phyloP scores from a whole-genome alignment of 2,329 filamentous ascomycete genomes.

The Madurella mycetomatis region DNA sequence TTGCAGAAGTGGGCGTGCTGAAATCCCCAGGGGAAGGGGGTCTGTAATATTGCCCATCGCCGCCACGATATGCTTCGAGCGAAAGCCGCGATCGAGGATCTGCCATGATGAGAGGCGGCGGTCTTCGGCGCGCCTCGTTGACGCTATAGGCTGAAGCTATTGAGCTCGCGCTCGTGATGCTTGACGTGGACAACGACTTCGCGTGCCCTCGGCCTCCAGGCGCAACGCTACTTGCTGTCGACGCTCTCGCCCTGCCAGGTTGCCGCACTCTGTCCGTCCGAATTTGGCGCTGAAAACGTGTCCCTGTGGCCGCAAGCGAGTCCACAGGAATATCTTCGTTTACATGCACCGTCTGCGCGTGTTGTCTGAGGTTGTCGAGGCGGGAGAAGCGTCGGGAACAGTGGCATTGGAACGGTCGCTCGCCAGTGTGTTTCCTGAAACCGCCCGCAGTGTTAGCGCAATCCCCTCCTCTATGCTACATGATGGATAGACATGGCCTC shows the following conservation, averaged over 20 bases:
- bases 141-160: constrained; percentile 63
- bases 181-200: constrained; percentile 81
- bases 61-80: constrained; percentile 63
- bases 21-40: constrained; percentile 68
- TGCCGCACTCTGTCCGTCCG: constrained; percentile 79
- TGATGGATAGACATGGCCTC: not conserved
- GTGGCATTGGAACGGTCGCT: constrained; percentile 94
- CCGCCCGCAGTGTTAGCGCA: constrained; percentile 22
- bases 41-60: constrained; percentile 62
- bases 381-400: constrained; percentile 90
- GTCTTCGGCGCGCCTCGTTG: constrained; percentile 66
- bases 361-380: constrained; percentile 90
- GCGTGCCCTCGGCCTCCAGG: constrained; percentile 73
- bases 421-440: constrained; percentile 87
- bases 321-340: constrained; percentile 95
- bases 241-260: constrained; percentile 68
- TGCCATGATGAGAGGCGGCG: constrained; percentile 77
- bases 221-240: constrained; percentile 69
- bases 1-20: constrained; percentile 78
- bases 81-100: constrained; percentile 64
- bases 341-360: constrained; percentile 95
- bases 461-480: not conserved
- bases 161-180: constrained; percentile 67
- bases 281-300: constrained; percentile 87
- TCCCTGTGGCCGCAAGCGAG: constrained; percentile 87